phyloP scores from a whole-genome alignment of 768 basidiomycete species.

The Nidularia sp. region DNA sequence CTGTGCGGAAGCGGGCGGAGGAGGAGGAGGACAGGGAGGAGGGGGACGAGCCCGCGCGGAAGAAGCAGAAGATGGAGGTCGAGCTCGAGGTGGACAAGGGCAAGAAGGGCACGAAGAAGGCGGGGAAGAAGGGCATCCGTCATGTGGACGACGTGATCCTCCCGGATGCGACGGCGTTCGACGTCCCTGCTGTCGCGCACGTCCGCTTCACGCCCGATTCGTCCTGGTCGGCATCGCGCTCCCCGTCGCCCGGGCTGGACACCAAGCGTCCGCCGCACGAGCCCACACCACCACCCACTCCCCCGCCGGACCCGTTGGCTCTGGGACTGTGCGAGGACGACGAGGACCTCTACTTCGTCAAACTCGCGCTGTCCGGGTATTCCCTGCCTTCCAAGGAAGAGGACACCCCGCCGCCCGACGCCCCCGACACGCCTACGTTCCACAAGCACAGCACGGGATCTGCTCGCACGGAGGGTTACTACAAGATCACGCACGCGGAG shows the following conservation, averaged over 20 bases:
- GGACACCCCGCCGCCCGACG: conserved; percentile 1
- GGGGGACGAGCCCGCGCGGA: conserved; percentile 37
- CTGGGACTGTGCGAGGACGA: conserved; percentile 76
- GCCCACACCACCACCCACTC: conserved; percentile 36
- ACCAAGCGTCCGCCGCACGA: conserved; percentile 26
- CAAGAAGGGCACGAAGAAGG: conserved; percentile 39
- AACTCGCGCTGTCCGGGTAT: conserved; percentile 48
- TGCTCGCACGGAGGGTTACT: conserved; percentile 91
- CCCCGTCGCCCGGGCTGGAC: conserved; percentile 37
- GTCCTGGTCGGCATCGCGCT: conserved; percentile 47
- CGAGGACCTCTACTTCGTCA: conserved; percentile 83
- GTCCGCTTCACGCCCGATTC: conserved; percentile 45
- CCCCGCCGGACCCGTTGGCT: conserved; percentile 49
- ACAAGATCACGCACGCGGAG: conserved; percentile 89
- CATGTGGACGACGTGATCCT: conserved; percentile 46
- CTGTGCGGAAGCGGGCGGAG: conserved; percentile 37
- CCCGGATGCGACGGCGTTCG: conserved; percentile 44
- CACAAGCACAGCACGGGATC: conserved; percentile 81
- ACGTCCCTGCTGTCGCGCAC: conserved; percentile 45
- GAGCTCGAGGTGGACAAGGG: conserved; percentile 17
- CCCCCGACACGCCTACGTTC: conserved; percentile 44
- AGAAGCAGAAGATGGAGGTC: conserved; percentile 31
- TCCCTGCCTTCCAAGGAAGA: conserved; percentile 16
- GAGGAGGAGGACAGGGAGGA: conserved; percentile 27
- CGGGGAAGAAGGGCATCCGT: conserved; percentile 21